Base-by-base conservation (phyloP, 345 rosid genomes). In the Citrus reticulata region DNA sequence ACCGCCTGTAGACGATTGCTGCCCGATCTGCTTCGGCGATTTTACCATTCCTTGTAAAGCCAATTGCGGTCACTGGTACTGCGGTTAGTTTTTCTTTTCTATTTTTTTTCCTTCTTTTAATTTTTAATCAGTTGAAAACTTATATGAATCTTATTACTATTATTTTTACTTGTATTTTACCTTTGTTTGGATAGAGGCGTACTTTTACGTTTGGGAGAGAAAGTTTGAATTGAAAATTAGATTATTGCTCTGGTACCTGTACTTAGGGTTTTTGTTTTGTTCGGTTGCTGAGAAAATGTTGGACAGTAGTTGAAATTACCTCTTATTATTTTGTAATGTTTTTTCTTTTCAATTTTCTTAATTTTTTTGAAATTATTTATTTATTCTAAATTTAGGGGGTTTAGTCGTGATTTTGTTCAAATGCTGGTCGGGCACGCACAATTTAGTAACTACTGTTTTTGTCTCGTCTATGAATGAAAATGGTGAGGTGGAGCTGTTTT, bases 1-100 rank as follows among this genome's bases (percentile, higher is more conserved):
- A 49, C 97, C 98, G 82, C 97, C 97, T 1, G 85, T 80, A 6
- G 98, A 93, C 61, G 98, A 95, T 80, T 83, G 90, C 62, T 93
- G 98, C 70, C 95, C 98, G 24, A 92, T 95, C 81, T 95, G 95
- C 80, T 93, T 92, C 77, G 87, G 91, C 29, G 74, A 88, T 66
- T 95, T 89, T 81, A 72, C 85, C 64, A 78, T 95, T 80, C 91
- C 98, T 32, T 93, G 98, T 84, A 86, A 84, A 66, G 86, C 97
- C 63, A 86, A 82, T 78, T 95, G 98, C 81, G 92, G 97, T 62
- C 98, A 95, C 85, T 95, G 98, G 98, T 95, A 83, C 85, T 95
- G 98, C 81, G 98, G 98, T 95, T 79, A 82, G 86, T 81, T 70
- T 70, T 14, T 40, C 6, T 0, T 16, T 8, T 67, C 55, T n/a